phyloP scores from a whole-genome alignment of 495 filamentous ascomycete species.

The Penicillium cosmopolitanum region DNA sequence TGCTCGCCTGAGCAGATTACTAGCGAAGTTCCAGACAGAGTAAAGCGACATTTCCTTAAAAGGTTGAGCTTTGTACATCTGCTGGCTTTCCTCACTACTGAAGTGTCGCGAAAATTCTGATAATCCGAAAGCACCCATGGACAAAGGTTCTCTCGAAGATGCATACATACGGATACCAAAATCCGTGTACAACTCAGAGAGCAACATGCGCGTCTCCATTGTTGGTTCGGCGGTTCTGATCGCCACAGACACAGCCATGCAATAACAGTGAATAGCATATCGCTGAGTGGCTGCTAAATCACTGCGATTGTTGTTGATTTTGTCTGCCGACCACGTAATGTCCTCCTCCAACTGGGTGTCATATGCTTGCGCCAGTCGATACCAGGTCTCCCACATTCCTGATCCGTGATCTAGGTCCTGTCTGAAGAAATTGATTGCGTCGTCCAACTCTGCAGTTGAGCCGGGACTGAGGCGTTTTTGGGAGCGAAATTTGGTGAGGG shows the following conservation, averaged over 20 bases:
- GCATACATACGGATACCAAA: constrained; percentile 91
- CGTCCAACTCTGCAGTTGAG: constrained; percentile 83
- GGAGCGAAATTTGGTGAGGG: constrained; percentile 83
- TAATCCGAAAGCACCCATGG: constrained; percentile 81
- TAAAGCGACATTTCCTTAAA: constrained; percentile 75
- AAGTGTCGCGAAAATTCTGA: constrained; percentile 76
- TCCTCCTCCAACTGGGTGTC: constrained; percentile 91
- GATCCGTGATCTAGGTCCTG: constrained; percentile 84
- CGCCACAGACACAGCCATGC: constrained; percentile 81
- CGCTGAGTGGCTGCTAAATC: constrained; percentile 80
- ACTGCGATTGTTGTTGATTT: constrained; percentile 81
- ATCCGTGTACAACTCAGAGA: constrained; percentile 84
- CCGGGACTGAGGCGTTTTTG: constrained; percentile 77
- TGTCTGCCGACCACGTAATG: constrained; percentile 93
- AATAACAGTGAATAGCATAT: constrained; percentile 87
- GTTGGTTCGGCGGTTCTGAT: constrained; percentile 63
- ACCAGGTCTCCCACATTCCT: constrained; percentile 95
- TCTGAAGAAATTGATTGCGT: constrained; percentile 78
- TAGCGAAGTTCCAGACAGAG: constrained; percentile 85
- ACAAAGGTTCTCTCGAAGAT: constrained; percentile 86
- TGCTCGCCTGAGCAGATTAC: constrained; percentile 75
- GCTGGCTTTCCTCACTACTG: constrained; percentile 64
- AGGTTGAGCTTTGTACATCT: constrained; percentile 74
- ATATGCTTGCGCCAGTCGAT: constrained; percentile 87
- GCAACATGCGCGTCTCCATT: constrained; percentile 63